Evolutionary conservation across 345 rosid genomes (phyloP).

Genomic region (Psidium guajava): DNA sequence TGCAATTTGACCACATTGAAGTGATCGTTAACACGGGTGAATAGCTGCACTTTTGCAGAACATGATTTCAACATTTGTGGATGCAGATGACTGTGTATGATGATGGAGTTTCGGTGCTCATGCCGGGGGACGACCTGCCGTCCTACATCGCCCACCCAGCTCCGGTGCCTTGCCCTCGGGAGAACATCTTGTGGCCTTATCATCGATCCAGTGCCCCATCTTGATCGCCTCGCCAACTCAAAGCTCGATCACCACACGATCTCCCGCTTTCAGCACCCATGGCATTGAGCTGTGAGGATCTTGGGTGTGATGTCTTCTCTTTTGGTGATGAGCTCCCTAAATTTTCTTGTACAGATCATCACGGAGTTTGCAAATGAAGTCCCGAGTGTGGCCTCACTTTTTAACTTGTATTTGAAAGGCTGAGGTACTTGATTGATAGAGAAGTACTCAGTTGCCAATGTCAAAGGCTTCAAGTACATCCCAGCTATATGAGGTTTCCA

Average conservation of each 20-base stretch:
- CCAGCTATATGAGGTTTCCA: background rate
- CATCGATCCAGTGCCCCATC: slow-evolving; percentile 5
- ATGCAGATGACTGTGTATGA: slow-evolving; percentile 70
- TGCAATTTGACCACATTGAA: background rate
- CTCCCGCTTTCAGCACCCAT: background rate
- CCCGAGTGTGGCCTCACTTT: background rate
- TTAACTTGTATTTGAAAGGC: background rate
- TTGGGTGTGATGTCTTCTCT: background rate
- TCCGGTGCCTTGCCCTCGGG: slow-evolving; percentile 40
- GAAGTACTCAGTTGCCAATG: background rate
- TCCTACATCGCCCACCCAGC: slow-evolving; percentile 76
- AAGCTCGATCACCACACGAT: slow-evolving; percentile 1
- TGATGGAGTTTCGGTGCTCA: slow-evolving; percentile 77
- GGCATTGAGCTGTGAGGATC: background rate
- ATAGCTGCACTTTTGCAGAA: background rate
- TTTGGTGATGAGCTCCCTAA: background rate
- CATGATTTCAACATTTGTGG: background rate
- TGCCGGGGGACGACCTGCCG: slow-evolving; percentile 91
- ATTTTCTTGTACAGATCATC: background rate
- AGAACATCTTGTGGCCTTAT: slow-evolving; percentile 8
- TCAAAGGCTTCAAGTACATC: background rate
- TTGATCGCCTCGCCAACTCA: background rate
- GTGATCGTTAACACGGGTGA: background rate
- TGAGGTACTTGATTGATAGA: background rate
- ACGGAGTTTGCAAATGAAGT: background rate